Percentiles rank a stretch among this genome's conserved stretches.
Conservation (phyloP, 176 grass and related monocot species). For the Musa itinerans region DNA sequence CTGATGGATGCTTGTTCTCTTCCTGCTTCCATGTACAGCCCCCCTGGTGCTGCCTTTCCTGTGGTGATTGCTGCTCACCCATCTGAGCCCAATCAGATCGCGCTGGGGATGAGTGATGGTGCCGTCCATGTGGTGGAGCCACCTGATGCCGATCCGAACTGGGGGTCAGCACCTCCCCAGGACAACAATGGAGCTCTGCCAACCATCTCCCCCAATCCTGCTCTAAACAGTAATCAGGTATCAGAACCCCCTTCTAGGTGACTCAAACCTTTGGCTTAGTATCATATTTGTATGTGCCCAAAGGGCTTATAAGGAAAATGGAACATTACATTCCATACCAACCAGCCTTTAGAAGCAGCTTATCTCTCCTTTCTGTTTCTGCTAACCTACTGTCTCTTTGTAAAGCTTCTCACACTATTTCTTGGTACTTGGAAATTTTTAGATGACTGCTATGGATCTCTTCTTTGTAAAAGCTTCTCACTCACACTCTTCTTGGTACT, state of each 20-base stretch:
- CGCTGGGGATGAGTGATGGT: constrained; percentile 18
- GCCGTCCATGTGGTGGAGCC: constrained; percentile 12
- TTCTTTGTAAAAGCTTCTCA: too few species aligned
- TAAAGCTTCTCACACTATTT: background rate
- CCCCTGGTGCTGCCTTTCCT: background rate
- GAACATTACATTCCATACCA: background rate
- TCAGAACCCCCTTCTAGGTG: constrained; percentile 60
- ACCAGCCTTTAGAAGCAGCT: background rate
- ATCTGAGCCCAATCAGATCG: constrained; percentile 6
- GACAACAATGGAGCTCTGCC: constrained; percentile 32
- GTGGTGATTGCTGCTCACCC: constrained; percentile 15
- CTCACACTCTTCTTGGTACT: too few species aligned
- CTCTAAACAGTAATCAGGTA: constrained; percentile 45
- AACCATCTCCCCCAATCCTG: constrained; percentile 34
- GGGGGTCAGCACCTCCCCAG: constrained; percentile 2
- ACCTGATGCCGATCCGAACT: background rate
- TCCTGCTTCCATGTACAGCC: background rate
- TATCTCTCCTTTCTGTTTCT: constrained; percentile 14
- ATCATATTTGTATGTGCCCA: background rate
- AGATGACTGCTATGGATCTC: too few species aligned
- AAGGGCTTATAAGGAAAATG: background rate
- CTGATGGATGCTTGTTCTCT: background rate
- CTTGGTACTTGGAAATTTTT: too few species aligned
- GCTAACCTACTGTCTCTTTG: constrained; percentile 1
- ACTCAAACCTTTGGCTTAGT: background rate